These are phyloP conservation scores for Diaporthe destruens DNA, from an alignment of 2,329 filamentous ascomycete genomes.

Conservation along the genomic window DNA sequence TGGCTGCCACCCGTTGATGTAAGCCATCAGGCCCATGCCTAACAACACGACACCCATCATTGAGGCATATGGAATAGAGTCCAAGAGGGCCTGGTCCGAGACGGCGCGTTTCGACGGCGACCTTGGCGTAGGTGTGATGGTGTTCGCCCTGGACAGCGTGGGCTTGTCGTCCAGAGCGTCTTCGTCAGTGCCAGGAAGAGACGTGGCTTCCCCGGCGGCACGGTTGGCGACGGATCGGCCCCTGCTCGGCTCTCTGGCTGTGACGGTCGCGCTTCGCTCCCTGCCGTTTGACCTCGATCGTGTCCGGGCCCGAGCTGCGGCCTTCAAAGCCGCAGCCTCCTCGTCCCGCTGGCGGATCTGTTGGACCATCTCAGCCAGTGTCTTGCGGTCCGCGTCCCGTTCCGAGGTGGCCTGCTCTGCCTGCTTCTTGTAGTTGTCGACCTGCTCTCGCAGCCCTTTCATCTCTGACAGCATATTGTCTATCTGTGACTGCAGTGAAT, in stretches of 20 bases:
- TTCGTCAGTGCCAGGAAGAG: constrained; percentile 46
- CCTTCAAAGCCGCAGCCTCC: constrained; percentile 58
- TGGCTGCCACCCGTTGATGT: constrained; percentile 84
- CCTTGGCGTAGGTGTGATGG: constrained; percentile 59
- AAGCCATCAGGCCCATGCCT: constrained; percentile 87
- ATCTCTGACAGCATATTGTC: constrained; percentile 85
- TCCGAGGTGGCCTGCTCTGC: constrained; percentile 87
- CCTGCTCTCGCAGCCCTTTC: constrained; percentile 82
- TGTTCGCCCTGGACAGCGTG: constrained; percentile 62
- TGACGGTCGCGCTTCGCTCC: constrained; percentile 44
- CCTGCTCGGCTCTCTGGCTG: constrained; percentile 41
- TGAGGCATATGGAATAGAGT: constrained; percentile 80
- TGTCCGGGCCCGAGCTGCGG: constrained; percentile 49
- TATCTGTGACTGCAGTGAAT: constrained; percentile 74
- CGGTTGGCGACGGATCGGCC: constrained; percentile 41
- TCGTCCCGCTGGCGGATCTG: constrained; percentile 78
- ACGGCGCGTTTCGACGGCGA: constrained; percentile 54
- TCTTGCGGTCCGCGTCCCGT: constrained; percentile 77
- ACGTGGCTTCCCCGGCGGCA: constrained; percentile 35
- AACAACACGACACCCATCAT: constrained; percentile 86
- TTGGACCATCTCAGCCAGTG: constrained; percentile 88
- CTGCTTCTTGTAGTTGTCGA: constrained; percentile 81
- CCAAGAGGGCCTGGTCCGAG: constrained; percentile 61
- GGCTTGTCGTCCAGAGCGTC: constrained; percentile 53
- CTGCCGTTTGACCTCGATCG: constrained; percentile 54